Evolutionary conservation across 2,329 filamentous ascomycete genomes (phyloP).

Genomic region (Xylariaceae sp.): DNA sequence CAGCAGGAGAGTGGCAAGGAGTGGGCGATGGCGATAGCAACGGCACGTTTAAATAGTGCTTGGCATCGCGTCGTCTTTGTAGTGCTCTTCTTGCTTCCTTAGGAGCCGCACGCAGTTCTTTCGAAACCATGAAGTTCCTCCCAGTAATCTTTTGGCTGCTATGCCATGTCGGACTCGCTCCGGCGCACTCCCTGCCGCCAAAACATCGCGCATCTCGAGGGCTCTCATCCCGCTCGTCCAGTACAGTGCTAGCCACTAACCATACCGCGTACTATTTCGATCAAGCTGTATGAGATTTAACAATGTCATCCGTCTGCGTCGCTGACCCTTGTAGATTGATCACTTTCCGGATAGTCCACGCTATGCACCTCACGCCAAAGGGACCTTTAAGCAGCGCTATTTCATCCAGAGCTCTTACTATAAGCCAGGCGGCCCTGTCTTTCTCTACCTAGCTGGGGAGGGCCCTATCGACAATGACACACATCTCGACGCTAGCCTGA

Average conservation of each 20-base stretch:
- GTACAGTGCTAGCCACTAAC: constrained; percentile 5
- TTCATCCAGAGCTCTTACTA: constrained; percentile 61
- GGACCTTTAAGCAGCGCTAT: constrained; percentile 60
- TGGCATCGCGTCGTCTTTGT: too few relatives aligned
- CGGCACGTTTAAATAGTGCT: too few relatives aligned
- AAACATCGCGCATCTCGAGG: constrained; percentile 11
- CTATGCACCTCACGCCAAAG: constrained; percentile 47
- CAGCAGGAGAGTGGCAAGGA: too few relatives aligned
- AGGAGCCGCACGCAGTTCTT: too few relatives aligned
- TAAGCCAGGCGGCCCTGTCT: constrained; percentile 53
- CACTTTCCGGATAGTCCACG: constrained; percentile 48
- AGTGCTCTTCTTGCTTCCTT: too few relatives aligned
- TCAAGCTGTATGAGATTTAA: constrained; percentile 13
- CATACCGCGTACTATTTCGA: constrained; percentile 25
- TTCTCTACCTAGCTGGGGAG: constrained; percentile 45
- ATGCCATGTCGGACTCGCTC: constrained; percentile 18
- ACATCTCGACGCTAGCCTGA: constrained; percentile 20
- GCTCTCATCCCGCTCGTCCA: constrained; percentile 2
- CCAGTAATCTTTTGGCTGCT: constrained; percentile 18
- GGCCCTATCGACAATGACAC: constrained; percentile 53
- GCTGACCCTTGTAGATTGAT: constrained; percentile 45
- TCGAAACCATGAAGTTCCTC: constrained; percentile 19
- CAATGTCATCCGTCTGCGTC: neutral
- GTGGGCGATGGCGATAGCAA: too few relatives aligned
- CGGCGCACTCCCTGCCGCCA: constrained; percentile 14